Evolutionary conservation across 2,329 filamentous ascomycete species (phyloP).

Genomic region (Madurella mycetomatis): DNA sequence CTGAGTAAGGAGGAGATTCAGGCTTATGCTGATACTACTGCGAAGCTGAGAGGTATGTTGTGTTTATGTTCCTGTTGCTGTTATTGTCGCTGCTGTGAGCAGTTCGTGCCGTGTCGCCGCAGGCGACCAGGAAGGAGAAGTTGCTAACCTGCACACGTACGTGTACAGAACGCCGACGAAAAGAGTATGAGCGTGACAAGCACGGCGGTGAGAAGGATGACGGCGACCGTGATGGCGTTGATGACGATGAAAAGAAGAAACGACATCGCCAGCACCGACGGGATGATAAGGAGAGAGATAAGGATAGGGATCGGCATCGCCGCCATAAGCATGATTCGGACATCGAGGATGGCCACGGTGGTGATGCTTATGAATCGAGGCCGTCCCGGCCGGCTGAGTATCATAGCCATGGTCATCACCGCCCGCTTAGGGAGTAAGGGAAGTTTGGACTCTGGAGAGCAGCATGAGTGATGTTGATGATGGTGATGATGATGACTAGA

Average conservation of each 20-base stretch:
- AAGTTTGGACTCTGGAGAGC: slow-evolving; percentile 25
- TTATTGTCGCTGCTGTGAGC: background rate
- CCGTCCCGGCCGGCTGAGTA: slow-evolving; percentile 24
- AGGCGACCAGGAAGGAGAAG: background rate
- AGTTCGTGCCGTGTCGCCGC: too few relatives aligned
- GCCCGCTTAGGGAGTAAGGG: slow-evolving; percentile 29
- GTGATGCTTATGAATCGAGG: slow-evolving; percentile 14
- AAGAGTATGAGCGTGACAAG: slow-evolving; percentile 36
- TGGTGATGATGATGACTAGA: background rate
- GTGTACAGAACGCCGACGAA: slow-evolving; percentile 36
- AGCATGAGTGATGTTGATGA: slow-evolving; percentile 5
- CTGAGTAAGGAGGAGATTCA: slow-evolving; percentile 87
- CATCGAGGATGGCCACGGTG: slow-evolving; percentile 26
- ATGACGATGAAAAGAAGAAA: slow-evolving; percentile 30
- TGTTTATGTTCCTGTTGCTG: slow-evolving; percentile 3
- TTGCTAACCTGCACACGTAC: slow-evolving; percentile 1
- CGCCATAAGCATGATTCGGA: slow-evolving; percentile 30
- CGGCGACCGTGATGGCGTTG: slow-evolving; percentile 31
- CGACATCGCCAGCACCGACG: slow-evolving; percentile 34
- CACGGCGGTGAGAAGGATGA: slow-evolving; percentile 25
- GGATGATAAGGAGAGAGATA: slow-evolving; percentile 26
- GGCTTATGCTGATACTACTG: slow-evolving; percentile 75
- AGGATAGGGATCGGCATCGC: slow-evolving; percentile 29
- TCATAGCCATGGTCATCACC: slow-evolving; percentile 28
- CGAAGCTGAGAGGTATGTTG: slow-evolving; percentile 69